Percentiles rank a stretch among this genome's conserved stretches.
phyloP scores from a whole-genome alignment of 371 early-diverging fungal species.

The Zancudomyces culisetae region DNA sequence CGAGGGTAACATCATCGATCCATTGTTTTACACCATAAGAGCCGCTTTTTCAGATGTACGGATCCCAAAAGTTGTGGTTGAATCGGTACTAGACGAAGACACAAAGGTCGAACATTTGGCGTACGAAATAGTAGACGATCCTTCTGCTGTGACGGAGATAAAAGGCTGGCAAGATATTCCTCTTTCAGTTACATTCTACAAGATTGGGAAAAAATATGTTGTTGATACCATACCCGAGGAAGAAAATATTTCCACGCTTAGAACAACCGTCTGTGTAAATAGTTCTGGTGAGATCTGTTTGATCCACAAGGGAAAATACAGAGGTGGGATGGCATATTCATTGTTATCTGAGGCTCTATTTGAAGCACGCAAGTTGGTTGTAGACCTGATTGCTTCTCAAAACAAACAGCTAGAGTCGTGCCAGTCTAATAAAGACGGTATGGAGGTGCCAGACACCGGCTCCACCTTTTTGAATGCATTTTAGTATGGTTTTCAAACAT shows the following conservation, averaged over 20 bases:
- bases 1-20: constrained; percentile 71
- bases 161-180: constrained; percentile 61
- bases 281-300: constrained; percentile 55
- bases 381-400: constrained; percentile 17
- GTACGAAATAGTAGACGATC: constrained; percentile 73
- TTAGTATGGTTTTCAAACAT: background rate
- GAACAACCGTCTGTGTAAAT: constrained; percentile 65
- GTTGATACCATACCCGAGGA: constrained; percentile 74
- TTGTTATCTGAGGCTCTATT: constrained; percentile 11
- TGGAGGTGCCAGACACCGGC: constrained; percentile 15
- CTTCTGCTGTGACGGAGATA: constrained; percentile 57
- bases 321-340: constrained; percentile 9
- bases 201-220: constrained; percentile 64
- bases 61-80: constrained; percentile 59
- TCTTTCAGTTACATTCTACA: constrained; percentile 54
- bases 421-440: background rate
- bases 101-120: constrained; percentile 39
- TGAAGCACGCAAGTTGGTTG: constrained; percentile 39
- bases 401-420: constrained; percentile 6
- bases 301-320: constrained; percentile 47
- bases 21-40: constrained; percentile 58
- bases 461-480: constrained; percentile 17
- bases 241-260: constrained; percentile 62
- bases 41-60: constrained; percentile 70
- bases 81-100: constrained; percentile 40